A percentile compares a stretch with the other conserved stretches of the same genome.
Evolutionary conservation across 2,329 filamentous ascomycete species (phyloP).

Genomic region (Trichoderma endophyticum): DNA sequence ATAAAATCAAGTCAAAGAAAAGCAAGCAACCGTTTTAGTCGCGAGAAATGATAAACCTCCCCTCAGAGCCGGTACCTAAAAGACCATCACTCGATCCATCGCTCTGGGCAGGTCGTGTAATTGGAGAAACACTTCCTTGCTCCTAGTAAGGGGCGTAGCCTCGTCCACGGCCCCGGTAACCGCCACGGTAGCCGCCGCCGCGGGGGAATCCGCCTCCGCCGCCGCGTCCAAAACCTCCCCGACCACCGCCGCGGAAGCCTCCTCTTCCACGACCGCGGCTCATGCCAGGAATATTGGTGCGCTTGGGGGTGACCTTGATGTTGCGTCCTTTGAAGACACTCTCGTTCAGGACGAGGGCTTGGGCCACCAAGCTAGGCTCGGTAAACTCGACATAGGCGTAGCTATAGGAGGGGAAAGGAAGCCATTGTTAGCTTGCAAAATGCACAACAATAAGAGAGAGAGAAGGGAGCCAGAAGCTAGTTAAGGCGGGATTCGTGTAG

Average conservation of each 20-base stretch:
- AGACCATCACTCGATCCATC: slow-evolving; percentile 20
- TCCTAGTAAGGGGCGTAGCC: slow-evolving; percentile 64
- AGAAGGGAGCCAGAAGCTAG: neutral
- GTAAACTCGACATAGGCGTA: slow-evolving; percentile 99
- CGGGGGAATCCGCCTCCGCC: slow-evolving; percentile 44
- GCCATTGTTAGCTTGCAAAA: neutral
- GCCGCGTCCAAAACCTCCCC: slow-evolving; percentile 53
- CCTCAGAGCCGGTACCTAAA: neutral
- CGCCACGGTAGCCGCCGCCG: slow-evolving; percentile 60
- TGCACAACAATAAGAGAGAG: neutral
- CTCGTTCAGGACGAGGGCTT: slow-evolving; percentile 93
- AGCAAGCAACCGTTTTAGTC: neutral
- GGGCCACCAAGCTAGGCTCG: slow-evolving; percentile 86
- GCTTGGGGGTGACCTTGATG: slow-evolving; percentile 92
- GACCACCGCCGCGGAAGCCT: slow-evolving; percentile 40
- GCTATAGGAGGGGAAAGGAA: slow-evolving; percentile 44
- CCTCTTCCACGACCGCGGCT: slow-evolving; percentile 69
- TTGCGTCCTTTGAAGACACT: slow-evolving; percentile 92
- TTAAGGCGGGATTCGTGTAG: neutral
- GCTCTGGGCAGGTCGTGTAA: slow-evolving; percentile 22
- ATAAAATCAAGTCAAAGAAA: neutral
- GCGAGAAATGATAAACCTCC: slow-evolving; percentile 9
- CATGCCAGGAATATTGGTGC: slow-evolving; percentile 96
- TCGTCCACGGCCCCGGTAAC: slow-evolving; percentile 63
- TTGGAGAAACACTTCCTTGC: slow-evolving; percentile 31